Percentiles rank a stretch among this genome's conserved stretches.
These are phyloP conservation scores for Curvularia hawaiiensis DNA, from an alignment of 2,329 filamentous ascomycete species.

Conservation along the genomic window DNA sequence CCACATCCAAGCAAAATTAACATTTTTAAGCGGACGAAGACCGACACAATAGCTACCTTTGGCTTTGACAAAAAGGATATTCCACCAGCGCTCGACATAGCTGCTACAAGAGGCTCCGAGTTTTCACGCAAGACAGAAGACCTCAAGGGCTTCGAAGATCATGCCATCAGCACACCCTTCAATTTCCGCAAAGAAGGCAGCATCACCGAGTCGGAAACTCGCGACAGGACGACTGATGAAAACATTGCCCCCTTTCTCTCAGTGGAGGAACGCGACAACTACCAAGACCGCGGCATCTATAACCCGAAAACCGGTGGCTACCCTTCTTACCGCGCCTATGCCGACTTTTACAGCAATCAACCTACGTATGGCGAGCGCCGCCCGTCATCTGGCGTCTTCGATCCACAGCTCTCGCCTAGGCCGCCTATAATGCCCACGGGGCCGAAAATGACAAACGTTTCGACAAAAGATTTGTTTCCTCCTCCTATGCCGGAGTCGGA, in stretches of 20 bases:
- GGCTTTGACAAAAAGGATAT: slow-evolving; percentile 21
- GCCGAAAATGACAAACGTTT: slow-evolving; percentile 19
- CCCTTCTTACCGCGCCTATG: not conserved
- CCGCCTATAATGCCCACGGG: slow-evolving; percentile 4
- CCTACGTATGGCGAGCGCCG: slow-evolving; percentile 7
- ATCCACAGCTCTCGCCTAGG: slow-evolving; percentile 6
- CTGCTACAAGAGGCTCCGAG: slow-evolving; percentile 5
- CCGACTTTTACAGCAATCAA: not conserved
- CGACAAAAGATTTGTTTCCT: slow-evolving; percentile 19
- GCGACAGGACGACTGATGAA: not conserved
- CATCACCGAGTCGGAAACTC: not conserved
- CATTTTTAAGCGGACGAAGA: slow-evolving; percentile 3
- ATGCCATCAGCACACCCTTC: slow-evolving; percentile 27
- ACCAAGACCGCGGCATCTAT: slow-evolving; percentile 19
- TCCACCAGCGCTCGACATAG: slow-evolving; percentile 11
- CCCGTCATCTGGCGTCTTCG: slow-evolving; percentile 19
- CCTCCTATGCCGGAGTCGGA: slow-evolving; percentile 13
- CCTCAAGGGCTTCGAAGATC: slow-evolving; percentile 27
- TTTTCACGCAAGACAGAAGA: slow-evolving; percentile 21
- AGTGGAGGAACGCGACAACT: slow-evolving; percentile 10
- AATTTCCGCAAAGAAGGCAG: slow-evolving; percentile 31
- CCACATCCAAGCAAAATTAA: slow-evolving; percentile 1
- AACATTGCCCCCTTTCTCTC: not conserved
- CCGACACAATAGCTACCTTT: slow-evolving; percentile 26
- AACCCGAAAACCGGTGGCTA: slow-evolving; percentile 9